Base-by-base conservation (phyloP, 2,329 filamentous ascomycete species). In the Calycina herbarum region DNA sequence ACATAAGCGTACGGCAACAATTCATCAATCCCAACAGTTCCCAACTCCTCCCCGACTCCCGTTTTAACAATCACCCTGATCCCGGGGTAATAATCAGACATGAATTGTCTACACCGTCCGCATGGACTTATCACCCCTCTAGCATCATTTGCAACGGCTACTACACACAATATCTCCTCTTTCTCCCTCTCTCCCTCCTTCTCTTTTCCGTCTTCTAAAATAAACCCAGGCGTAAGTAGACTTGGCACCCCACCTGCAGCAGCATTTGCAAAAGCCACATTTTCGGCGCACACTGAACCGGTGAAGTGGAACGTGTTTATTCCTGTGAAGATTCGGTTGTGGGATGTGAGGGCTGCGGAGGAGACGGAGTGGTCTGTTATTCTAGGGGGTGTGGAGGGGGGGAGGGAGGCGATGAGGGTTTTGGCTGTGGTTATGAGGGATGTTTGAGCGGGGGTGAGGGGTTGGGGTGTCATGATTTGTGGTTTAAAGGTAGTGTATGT, bases 91-190 rank as follows among this genome's bases (percentile, higher is more conserved):
- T 69, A 69, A 67, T 72, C 69, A 17, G 66, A 66, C 70, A 72
- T 71, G 42, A 69, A 65, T 58, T 72, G 70, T 27, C 70, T 66
- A 57, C 69, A 72, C 40, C 68, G 68, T 4, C 70, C 70, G 60
- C 70, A 72, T 5, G 69, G 69, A 66, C 59, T 71, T 13, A 70
- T 71, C 1, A 71, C 68, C 1, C 69, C 68, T 38, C 70, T 45
- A 7, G 54, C 20, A 57, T 69, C 68, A 62, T 65, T 68, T 5
- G 63, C 64, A 0, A 71, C 65, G 2, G 69, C 69, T 13, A 70
- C 68, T 1, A 70, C 65, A 51, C 35, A 57, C 7, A 63, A 27
- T 20, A 71, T 29, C 7, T 29, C 61, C 35, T 63, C 69, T 29
- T 57, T 57, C n/a, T 40, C 62, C 20, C 2, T 5, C 17, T 20